Evolutionary conservation across 208 protist genomes (phyloP), one percentile per base, ranked within the genome.

Genomic region (Angomonas ambiguus): DNA sequence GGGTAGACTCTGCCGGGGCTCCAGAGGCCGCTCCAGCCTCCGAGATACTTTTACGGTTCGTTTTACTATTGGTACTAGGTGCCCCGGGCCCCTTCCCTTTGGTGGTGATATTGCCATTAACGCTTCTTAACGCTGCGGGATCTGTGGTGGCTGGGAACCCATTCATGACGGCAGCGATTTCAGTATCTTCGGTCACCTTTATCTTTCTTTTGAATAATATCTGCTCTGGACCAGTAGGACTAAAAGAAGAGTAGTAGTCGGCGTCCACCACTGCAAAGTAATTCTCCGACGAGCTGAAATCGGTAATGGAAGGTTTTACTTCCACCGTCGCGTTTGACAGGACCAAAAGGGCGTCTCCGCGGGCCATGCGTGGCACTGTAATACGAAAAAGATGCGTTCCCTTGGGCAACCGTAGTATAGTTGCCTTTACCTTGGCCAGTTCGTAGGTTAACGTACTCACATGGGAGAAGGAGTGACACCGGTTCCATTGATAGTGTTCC

Each of bases 151-250:
- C 16, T 13, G 79, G 80, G 25, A 93, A 75, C 16, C 79, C 83
- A 10, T 76, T 77, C 8, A 96, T 65, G n/a, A 84, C 63, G 30
- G 91, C 65, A 33, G 86, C 89, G 27, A 87, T 24, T 18, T 42
- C 63, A 1, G 85, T 92, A 35, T 81, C 66, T 55, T 73, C 68
- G 38, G 75, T 71, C 48, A 96, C 74, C 20, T 62, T 70, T 31
- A 96, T 66, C 18, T 67, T 65, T 11, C 86, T 83, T 73, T 96
- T 96, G 56, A 96, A 82, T 86, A 87, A 94, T 10, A 96, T 66
- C 24, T 60, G 72, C 65, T 92, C 79, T 33, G 77, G 70, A 33
- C 83, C 76, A 27, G 57, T 31, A 3, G 51, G 25, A 13, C 80
- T 35, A 31, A 91, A 72, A 1, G 74, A 71, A 0, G 58, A 64